Evolutionary conservation across 2,329 filamentous ascomycete species (phyloP).

Genomic region (Penicillium sp.): DNA sequence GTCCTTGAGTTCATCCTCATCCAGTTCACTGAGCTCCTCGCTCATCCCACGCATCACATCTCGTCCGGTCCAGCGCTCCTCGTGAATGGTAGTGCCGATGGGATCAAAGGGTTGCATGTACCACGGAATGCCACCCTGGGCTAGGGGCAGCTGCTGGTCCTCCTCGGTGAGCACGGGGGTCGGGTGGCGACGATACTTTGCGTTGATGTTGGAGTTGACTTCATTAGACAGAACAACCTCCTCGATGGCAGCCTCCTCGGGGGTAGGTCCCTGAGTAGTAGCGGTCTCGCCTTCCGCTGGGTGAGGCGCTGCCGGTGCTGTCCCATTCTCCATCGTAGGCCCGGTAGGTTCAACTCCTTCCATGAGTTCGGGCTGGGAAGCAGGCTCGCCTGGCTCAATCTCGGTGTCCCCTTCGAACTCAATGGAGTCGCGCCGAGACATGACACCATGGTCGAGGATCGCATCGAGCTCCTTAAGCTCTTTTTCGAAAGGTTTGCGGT

Average conservation of each 20-base stretch:
- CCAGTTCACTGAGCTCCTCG: conserved; percentile 87
- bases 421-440: conserved; percentile 48
- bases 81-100: conserved; percentile 74
- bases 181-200: conserved; percentile 52
- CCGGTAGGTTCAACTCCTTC: conserved; percentile 24
- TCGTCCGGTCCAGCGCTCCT: conserved; percentile 72
- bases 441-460: conserved; percentile 68
- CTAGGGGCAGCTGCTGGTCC: conserved; percentile 54
- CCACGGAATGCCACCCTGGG: conserved; percentile 81
- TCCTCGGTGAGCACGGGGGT: conserved; percentile 47
- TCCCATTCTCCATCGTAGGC: conserved; percentile 7
- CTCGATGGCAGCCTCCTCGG: conserved; percentile 9
- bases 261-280: conserved; percentile 10
- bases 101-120: conserved; percentile 82
- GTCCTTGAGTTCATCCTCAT: conserved; percentile 83
- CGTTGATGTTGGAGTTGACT: conserved; percentile 15
- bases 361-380: conserved; percentile 29
- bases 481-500: conserved; percentile 67
- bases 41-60: conserved; percentile 74
- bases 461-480: conserved; percentile 73
- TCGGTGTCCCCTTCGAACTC: conserved; percentile 46
- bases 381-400: conserved; percentile 35
- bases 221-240: conserved; percentile 24
- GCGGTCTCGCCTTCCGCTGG: conserved; percentile 4
- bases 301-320: conserved; percentile 14